Base-by-base conservation (phyloP, 306 rosid species). In the Cicer pinnatifidum region DNA sequence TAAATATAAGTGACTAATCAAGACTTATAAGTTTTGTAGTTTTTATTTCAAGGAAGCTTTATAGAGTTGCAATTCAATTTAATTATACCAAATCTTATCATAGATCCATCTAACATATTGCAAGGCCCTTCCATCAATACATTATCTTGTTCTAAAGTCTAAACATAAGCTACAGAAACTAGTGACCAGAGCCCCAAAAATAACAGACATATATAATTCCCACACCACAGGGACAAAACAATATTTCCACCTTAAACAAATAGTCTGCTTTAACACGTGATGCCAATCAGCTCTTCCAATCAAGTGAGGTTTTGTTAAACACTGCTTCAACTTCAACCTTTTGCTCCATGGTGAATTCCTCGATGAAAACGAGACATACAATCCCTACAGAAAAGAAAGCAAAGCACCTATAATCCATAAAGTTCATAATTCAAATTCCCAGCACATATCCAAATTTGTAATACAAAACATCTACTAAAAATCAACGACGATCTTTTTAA, bases 301-400 rank as follows among this genome's bases (percentile, higher is more conserved):
- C 79, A 81, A 58, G 80, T 76, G 86, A 56, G 67, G 64, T 69
- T 84, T 80, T 65, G 86, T 77, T 70, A 84, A 73, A 79, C 53
- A 76, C 56, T 75, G 88, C 82, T 84, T 88, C 86, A 87, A 80
- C 82, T 87, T 88, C 74, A 86, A 10, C 23, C 90, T 77, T 63
- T 77, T 86, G 80, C 80, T 86, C 84, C 89, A 82, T 76, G 87
- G 71, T 33, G 80, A 78, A 17, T 81, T 69, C 64, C 86, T 80
- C 0, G 90, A 72, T 46, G 86, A 86, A 45, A 71, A 72, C 20
- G 83, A 82, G 54, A 73, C 85, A 85, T 78, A 84, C 54, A 89
- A 82, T 70, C 91, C 91, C 98, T 92, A 82, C 40, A 72, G 73
- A 61, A 37, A 61, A 78, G 2, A 46, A 81, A 54, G n/a, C 28